Conservation (phyloP, 495 filamentous ascomycete genomes). For the Thozetella sp. region DNA sequence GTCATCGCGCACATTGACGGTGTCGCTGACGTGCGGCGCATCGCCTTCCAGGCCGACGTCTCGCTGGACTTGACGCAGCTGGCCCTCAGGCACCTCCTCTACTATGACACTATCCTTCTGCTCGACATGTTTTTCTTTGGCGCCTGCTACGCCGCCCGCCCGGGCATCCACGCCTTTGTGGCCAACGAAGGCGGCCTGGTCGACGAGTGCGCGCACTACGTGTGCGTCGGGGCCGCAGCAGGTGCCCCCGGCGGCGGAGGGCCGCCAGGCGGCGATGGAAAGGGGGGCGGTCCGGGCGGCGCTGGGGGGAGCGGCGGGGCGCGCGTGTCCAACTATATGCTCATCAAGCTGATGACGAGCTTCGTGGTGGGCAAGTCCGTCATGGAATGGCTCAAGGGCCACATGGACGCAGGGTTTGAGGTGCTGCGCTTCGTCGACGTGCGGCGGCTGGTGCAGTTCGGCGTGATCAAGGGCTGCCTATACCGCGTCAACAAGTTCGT, state of each 20-base stretch:
- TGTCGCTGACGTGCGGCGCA: conserved; percentile 81
- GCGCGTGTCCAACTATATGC: conserved; percentile 46
- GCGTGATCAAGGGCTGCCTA: conserved; percentile 92
- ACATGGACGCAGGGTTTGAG: conserved; percentile 57
- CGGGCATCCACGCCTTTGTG: conserved; percentile 76
- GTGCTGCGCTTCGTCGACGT: conserved; percentile 78
- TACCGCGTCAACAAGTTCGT: conserved; percentile 94
- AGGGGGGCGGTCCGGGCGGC: background rate
- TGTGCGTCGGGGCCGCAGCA: conserved; percentile 43
- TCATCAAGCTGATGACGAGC: conserved; percentile 75
- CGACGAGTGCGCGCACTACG: conserved; percentile 84
- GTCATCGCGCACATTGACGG: conserved; percentile 88
- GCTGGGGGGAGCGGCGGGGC: conserved; percentile 13
- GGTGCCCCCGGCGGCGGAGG: background rate
- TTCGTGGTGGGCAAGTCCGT: conserved; percentile 78
- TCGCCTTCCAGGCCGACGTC: conserved; percentile 81
- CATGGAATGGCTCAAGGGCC: conserved; percentile 76
- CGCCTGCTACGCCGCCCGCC: conserved; percentile 81
- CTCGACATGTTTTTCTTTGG: conserved; percentile 93
- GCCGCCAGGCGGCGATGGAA: conserved; percentile 1
- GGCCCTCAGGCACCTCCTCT: conserved; percentile 83
- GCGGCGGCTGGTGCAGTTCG: conserved; percentile 90
- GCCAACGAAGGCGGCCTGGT: conserved; percentile 68
- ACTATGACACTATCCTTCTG: conserved; percentile 84
- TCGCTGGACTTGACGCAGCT: conserved; percentile 82